Conservation (phyloP, 2,329 filamentous ascomycete species). For the Cytospora paraplurivora region DNA sequence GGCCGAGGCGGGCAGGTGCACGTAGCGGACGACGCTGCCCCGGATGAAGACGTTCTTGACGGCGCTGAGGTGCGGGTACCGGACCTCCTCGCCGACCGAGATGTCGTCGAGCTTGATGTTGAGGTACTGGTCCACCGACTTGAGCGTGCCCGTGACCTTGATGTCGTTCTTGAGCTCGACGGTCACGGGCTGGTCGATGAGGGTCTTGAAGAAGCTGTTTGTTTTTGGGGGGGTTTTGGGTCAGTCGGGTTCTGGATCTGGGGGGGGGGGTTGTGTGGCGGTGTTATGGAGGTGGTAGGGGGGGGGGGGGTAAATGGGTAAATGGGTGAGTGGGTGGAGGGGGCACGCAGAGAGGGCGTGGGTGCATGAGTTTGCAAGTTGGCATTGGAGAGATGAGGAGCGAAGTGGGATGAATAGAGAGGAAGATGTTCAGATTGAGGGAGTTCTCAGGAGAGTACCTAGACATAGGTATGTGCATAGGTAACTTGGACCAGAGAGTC, state of each 20-base stretch:
- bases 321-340: no score
- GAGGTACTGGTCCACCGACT: slow-evolving; percentile 97
- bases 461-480: no score
- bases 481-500: no score
- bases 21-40: slow-evolving; percentile 89
- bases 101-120: slow-evolving; percentile 99
- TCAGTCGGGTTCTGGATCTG: not conserved
- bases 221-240: not conserved
- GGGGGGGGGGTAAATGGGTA: no score
- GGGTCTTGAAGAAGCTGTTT: slow-evolving; percentile 92
- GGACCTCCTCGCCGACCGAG: slow-evolving; percentile 85
- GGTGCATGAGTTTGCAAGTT: no score
- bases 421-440: no score
- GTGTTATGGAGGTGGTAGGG: no score
- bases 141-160: slow-evolving; percentile 90
- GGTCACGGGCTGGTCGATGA: slow-evolving; percentile 95
- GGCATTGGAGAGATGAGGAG: no score
- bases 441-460: no score
- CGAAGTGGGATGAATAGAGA: no score
- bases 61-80: slow-evolving; percentile 87
- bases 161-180: slow-evolving; percentile 99
- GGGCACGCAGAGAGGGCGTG: not conserved
- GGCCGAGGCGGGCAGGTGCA: slow-evolving; percentile 78
- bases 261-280: not conserved
- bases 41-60: slow-evolving; percentile 97